Base-by-base conservation (phyloP, 495 filamentous ascomycete species). In the Annulohypoxylon maeteangense region DNA sequence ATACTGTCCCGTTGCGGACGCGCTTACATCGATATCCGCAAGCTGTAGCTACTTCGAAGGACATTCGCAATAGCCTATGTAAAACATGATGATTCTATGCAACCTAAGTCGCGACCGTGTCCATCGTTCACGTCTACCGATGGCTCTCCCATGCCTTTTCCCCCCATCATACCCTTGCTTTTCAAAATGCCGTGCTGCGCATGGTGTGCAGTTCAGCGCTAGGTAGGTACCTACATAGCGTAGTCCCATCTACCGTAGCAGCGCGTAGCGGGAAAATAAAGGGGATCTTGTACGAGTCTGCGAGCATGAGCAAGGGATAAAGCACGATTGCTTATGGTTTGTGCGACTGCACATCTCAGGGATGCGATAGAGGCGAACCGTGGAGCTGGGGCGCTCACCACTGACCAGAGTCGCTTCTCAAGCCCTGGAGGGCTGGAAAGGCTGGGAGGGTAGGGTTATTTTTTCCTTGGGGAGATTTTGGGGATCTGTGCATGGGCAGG, bases 161-260 rank as follows among this genome's bases (percentile, higher is more conserved):
- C 54, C 62, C 70, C 57, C 25, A 69, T 58, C 25, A 53, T 34
- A 65, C 62, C 70, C 65, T 69, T 73, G 62, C 50, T 31, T 25
- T 32, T 31, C 45, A 69, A 72, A 73, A 73, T 73, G 70, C 70
- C 70, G 70, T 73, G 70, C 65, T 69, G 65, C 65, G 65, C 70
- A 73, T 65, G 57, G 61, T 47, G 61, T 47, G 65, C 62, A 56
- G 40, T 8, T 65, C 59, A 40, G 56, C 29, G 45, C 45, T 50
- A 50, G 45, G 25, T 48, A 61, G 7, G 22, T 65, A 56, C 23
- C 44, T 67, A 67, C 48, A 54, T 68, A 62, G 18, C 44, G 56
- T 68, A 62, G 65, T 63, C 42, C 61, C 62, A 67, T 66, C 70
- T 73, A 65, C 70, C 70, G 70, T 73, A 61, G 56, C 32, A 68